Evolutionary conservation across 345 rosid species (phyloP).

Genomic region (Murraya paniculata): DNA sequence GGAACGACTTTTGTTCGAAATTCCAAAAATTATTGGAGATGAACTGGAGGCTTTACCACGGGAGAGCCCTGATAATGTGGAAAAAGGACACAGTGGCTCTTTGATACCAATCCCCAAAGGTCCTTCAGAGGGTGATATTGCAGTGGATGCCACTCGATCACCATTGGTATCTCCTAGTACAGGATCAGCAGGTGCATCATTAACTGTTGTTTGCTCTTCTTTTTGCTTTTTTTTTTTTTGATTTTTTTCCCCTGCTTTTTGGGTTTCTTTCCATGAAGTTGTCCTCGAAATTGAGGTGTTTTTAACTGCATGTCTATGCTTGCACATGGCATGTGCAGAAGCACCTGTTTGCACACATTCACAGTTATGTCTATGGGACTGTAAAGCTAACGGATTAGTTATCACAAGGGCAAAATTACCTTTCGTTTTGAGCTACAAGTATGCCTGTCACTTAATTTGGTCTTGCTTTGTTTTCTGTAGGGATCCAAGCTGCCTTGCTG

Average conservation of each 20-base stretch:
- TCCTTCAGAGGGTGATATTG: constrained; percentile 28
- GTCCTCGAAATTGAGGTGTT: not conserved
- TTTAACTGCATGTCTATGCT: not conserved
- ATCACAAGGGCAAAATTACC: not conserved
- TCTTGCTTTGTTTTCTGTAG: constrained; percentile 1
- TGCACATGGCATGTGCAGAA: not conserved
- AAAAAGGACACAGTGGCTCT: constrained; percentile 22
- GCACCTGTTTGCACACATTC: not conserved
- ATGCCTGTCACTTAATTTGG: not conserved
- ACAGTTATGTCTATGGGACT: not conserved
- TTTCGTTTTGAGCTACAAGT: not conserved
- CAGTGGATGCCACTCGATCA: constrained; percentile 22
- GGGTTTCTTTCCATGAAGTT: constrained; percentile 1
- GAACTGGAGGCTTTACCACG: constrained; percentile 32
- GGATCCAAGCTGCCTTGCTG: constrained; percentile 4
- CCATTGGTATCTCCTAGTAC: constrained; percentile 19
- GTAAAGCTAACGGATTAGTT: not conserved
- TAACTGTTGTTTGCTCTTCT: not conserved
- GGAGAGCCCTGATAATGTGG: constrained; percentile 28
- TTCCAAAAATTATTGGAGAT: constrained; percentile 53
- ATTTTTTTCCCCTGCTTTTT: too few relatives aligned
- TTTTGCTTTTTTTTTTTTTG: too few relatives aligned
- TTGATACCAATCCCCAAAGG: constrained; percentile 23
- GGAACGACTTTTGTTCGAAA: constrained; percentile 48
- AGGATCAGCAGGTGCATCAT: constrained; percentile 34